Base-by-base conservation (phyloP, 441 rosid genomes). In the Viola pubescens region DNA sequence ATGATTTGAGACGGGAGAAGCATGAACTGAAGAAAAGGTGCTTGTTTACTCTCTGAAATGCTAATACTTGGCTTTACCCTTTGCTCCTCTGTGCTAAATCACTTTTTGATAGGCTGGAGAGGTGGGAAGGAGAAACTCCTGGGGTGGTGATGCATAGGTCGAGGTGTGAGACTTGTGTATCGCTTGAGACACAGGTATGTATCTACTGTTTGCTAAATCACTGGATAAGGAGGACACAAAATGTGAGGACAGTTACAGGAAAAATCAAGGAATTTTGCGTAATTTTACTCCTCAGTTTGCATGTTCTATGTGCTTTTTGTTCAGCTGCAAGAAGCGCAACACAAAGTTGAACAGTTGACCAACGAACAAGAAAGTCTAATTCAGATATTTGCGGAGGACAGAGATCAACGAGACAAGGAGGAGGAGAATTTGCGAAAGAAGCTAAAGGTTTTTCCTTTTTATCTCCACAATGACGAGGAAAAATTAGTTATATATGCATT, bases 331-430 rank as follows among this genome's bases (percentile, higher is more conserved):
- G 77, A 53, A 57, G 71, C 82, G 37, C 71, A 64, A 37, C 40
- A 65, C 4, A 82, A 82, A 64, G 59, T 83, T 19, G 94, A 79
- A 42, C 85, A 79, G 56, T 41, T 76, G 79, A 72, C 75, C 66
- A 76, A 69, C 62, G 98, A 88, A 64, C 98, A 85, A 65, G 87
- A 77, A 53, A 78, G 81, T 66, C 73, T 92, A 26, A 74, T 89
- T 52, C 73, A 75, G 9, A 75, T 89, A 16, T 82, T 89, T 70
- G 61, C 87, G 0, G 92, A 89, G 82, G 97, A 89, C 60, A 81
- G 91, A 69, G 82, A 77, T 47, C 78, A 82, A 6, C 73, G 96
- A 11, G 87, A 89, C 56, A 63, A 50, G 66, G 91, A 79, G 61
- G 95, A 89, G 68, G 87, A 82, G 45, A 73, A 60, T 62, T 73